Base-by-base conservation (phyloP, 1,284 basidiomycete species). In the Puccinia triticina region DNA sequence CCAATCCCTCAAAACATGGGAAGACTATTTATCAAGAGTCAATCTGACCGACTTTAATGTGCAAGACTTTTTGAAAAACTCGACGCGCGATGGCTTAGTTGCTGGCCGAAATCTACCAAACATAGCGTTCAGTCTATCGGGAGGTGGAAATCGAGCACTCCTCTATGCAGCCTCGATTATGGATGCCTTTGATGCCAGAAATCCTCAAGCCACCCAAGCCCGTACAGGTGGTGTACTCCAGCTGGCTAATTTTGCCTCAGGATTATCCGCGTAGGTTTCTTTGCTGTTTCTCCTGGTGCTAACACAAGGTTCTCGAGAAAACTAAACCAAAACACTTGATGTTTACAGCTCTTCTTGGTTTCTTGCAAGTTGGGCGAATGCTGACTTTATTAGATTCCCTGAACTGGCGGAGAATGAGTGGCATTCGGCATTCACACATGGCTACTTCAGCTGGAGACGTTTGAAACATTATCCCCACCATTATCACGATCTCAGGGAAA, bases 121-220 rank as follows among this genome's bases (percentile, higher is more conserved):
- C 34, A 26, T 79, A 16, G 77, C 50, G 11, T 71, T 79, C 40
- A 55, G 66, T 79, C 37, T 79, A 26, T 72, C 77, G 18, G 77
- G 77, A 66, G 77, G 77, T 29, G 77, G 77, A 59, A 71, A 79
- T 72, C 77, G 77, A 37, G 77, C 77, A 59, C 66, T 72, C 2
- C 67, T 79, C 23, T 79, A 71, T 59, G 29, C 50, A 12, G 66
- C 77, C 18, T 69, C 66, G 40, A 48, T 79, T 37, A 32, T 79
- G 55, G 53, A 79, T 67, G 67, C 77, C 12, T 79, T 79, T 53
- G 77, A 79, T 48, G 23, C 50, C 26, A 55, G 67, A 48, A 79
- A 79, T 72, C 66, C 64, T 29, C 43, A 43, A 11, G 77, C 77
- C 23, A 43, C 37, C 34, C 23, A 59, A 59, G 53, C 64, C 23